phyloP scores from a whole-genome alignment of 306 rosid species.

The Glycine soja region DNA sequence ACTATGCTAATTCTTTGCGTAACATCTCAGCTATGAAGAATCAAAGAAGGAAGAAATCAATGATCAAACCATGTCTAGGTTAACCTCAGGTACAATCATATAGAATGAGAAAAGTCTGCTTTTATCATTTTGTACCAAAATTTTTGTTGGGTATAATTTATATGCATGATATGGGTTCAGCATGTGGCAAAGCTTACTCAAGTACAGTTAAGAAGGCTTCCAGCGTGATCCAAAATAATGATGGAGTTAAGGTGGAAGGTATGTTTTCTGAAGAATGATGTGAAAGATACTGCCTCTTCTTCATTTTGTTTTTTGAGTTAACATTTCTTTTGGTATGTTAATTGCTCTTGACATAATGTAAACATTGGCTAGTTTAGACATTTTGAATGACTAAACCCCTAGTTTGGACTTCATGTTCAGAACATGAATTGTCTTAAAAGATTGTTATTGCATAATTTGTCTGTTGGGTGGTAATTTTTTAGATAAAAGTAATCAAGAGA shows the following conservation, averaged over 20 bases:
- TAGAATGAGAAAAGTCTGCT: slow-evolving; percentile 39
- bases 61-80: slow-evolving; percentile 53
- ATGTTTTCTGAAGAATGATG: slow-evolving; percentile 45
- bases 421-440: slow-evolving; percentile 1
- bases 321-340: slow-evolving; percentile 19
- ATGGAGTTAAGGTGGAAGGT: slow-evolving; percentile 72
- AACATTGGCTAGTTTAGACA: slow-evolving; percentile 7
- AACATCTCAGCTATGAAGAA: slow-evolving; percentile 67
- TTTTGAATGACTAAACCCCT: slow-evolving; percentile 1
- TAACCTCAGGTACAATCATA: slow-evolving; percentile 66
- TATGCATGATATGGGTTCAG: slow-evolving; percentile 48
- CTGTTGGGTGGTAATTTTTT: background rate
- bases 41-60: slow-evolving; percentile 53
- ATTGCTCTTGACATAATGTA: slow-evolving; percentile 9
- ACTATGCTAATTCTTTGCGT: slow-evolving; percentile 47
- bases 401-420: background rate
- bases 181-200: slow-evolving; percentile 55
- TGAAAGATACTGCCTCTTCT: slow-evolving; percentile 12
- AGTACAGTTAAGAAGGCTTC: slow-evolving; percentile 66
- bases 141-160: slow-evolving; percentile 31
- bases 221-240: slow-evolving; percentile 53
- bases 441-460: slow-evolving; percentile 11
- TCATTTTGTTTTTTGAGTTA: slow-evolving; percentile 15
- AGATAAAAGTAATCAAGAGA: background rate
- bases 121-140: slow-evolving; percentile 31